Base-by-base conservation (phyloP, 1,284 basidiomycete species). In the Rhodofomes roseus region DNA sequence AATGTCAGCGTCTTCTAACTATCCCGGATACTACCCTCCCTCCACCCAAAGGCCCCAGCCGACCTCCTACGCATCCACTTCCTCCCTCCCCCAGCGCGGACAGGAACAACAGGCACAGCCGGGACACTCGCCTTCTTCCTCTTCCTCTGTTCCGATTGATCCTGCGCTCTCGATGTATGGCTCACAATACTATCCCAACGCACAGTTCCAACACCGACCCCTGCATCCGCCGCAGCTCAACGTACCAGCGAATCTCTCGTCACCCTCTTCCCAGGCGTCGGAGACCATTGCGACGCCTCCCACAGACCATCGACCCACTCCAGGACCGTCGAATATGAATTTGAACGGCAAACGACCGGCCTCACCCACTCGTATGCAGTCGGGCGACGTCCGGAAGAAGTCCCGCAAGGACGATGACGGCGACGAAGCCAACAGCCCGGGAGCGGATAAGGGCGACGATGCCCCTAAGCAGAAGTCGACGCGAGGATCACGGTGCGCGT, bases 391-490 rank as follows among this genome's bases (percentile, higher is more conserved):
- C 62, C 71, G 77, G 63, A 91, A 87, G 72, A 89, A 85, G 68
- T 67, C 79, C 2, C 81, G 84, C 43, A 84, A 79, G 63, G 86
- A 89, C 55, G 78, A 77, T 12, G 77, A 79, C 25, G 68, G 69
- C 6, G 54, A 44, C 2, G 65, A 66, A 16, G 58, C 60, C 5
- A 70, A 75, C 1, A 86, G 83, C 69, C 84, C 83, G 4, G 66
- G 74, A 2, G 74, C 79, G n/a, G 85, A 84, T 37, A 85, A 83
- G 68, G 84, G 66, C 18, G 70, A 86, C 1, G 89, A 89, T 60
- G 69, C 76, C 34, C 31, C 48, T 14, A 95, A 95, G 74, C 81
- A 87, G 46, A 96, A 96, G 75, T 82, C 93, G 5, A 95, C 94
- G 1, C 79, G 93, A 43, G 93, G 93, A 22, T 92, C 92, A 36